Conservation (phyloP, 805 yeast species). For the Lachancea cidri region DNA sequence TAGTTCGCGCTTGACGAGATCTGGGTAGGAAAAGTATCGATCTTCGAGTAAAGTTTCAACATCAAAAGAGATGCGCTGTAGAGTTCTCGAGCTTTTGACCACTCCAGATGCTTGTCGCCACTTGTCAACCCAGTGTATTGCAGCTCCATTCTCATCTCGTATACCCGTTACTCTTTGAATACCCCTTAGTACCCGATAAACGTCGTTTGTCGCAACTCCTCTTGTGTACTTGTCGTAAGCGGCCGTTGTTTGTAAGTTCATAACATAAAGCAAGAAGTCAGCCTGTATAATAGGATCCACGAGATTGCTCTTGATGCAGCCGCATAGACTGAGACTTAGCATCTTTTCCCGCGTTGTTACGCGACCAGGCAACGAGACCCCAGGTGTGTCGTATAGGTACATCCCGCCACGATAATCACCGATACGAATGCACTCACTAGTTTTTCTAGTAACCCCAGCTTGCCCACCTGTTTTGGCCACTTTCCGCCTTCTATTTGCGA, state of each 20-base stretch:
- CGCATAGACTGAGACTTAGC: conserved; percentile 68
- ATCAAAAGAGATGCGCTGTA: conserved; percentile 8
- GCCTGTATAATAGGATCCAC: conserved; percentile 84
- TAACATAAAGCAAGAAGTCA: conserved; percentile 69
- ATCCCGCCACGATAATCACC: conserved; percentile 52
- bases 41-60: conserved; percentile 11
- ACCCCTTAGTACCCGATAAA: conserved; percentile 48
- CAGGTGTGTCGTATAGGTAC: conserved; percentile 84
- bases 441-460: conserved; percentile 84
- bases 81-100: not conserved
- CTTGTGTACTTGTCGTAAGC: conserved; percentile 7
- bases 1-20: conserved; percentile 6
- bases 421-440: conserved; percentile 71
- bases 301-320: conserved; percentile 63
- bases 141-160: conserved; percentile 54
- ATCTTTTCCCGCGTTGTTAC: conserved; percentile 61
- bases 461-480: conserved; percentile 82
- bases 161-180: conserved; percentile 37
- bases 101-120: conserved; percentile 50
- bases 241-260: conserved; percentile 54
- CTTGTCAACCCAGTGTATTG: conserved; percentile 55
- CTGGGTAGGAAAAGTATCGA: conserved; percentile 6
- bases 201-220: conserved; percentile 64
- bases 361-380: conserved; percentile 73
- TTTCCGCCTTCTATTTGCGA: conserved; percentile 37